Percentiles rank a stretch among this genome's conserved stretches.
Evolutionary conservation across 2,329 filamentous ascomycete genomes (phyloP).

Genomic region (Albifimbria verrucaria): DNA sequence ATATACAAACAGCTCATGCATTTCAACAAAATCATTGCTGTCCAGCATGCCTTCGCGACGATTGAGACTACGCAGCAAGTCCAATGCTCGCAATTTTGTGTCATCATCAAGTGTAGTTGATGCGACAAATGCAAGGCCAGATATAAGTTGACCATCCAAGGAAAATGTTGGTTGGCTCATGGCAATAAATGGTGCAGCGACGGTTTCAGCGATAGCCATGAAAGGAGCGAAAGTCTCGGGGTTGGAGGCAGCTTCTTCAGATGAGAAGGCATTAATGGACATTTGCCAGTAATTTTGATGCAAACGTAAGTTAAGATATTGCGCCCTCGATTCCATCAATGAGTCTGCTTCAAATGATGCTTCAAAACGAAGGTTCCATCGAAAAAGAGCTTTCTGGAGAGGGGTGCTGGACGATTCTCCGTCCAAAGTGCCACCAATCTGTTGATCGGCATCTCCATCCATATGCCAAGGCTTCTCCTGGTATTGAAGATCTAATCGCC

Average conservation of each 20-base stretch:
- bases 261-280: constrained; percentile 1
- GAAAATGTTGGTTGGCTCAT: constrained; percentile 4
- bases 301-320: constrained; percentile 7
- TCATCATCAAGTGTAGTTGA: background rate
- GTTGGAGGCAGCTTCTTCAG: background rate
- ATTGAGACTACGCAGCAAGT: constrained; percentile 11
- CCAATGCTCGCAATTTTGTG: constrained; percentile 6
- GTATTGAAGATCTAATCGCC: constrained; percentile 9
- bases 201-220: constrained; percentile 7
- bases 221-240: background rate
- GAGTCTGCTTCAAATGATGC: no score
- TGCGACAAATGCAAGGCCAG: background rate
- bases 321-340: no score
- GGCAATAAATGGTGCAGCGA: constrained; percentile 1
- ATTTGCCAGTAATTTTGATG: constrained; percentile 12
- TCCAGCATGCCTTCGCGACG: constrained; percentile 18
- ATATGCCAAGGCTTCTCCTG: constrained; percentile 1
- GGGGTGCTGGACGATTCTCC: background rate
- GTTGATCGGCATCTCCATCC: background rate
- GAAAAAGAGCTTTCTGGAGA: constrained; percentile 4
- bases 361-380: constrained; percentile 8
- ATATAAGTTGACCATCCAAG: background rate
- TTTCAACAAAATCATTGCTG: constrained; percentile 14
- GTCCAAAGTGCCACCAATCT: background rate
- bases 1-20: constrained; percentile 15